Percentiles rank a stretch among this genome's conserved stretches.
phyloP scores from a whole-genome alignment of 495 filamentous ascomycete genomes.

The Friedmanniomyces simplex region DNA sequence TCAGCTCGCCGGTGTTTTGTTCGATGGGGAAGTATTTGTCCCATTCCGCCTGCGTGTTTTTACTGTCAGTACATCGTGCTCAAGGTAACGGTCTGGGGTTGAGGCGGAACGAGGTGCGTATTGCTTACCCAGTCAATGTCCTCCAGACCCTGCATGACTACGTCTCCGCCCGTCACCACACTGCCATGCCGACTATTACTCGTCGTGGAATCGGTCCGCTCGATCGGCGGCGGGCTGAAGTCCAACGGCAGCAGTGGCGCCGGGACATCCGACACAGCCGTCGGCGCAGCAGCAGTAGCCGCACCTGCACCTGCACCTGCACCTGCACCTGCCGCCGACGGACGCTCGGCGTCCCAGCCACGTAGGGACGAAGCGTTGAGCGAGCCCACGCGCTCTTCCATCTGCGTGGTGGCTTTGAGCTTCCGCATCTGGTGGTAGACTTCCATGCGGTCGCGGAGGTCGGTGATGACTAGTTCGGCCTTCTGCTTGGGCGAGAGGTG shows the following conservation, averaged over 20 bases:
- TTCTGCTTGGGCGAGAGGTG: constrained; percentile 36
- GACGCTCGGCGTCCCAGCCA: not conserved
- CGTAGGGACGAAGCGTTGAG: not conserved
- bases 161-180: constrained; percentile 2
- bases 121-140: constrained; percentile 22
- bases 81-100: not conserved
- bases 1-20: constrained; percentile 18
- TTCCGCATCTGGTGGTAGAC: constrained; percentile 33
- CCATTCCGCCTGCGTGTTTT: constrained; percentile 15
- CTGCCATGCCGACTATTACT: constrained; percentile 6
- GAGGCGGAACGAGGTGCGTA: too few relatives aligned
- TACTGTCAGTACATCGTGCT: not conserved
- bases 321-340: not conserved
- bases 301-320: not conserved
- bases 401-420: constrained; percentile 28
- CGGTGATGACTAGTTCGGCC: constrained; percentile 32
- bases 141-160: constrained; percentile 10
- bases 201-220: not conserved
- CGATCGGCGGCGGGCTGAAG: constrained; percentile 16
- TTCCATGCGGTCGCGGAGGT: constrained; percentile 31
- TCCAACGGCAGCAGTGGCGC: not conserved
- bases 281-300: too few relatives aligned
- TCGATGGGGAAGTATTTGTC: constrained; percentile 20
- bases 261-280: not conserved
- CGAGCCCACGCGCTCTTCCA: constrained; percentile 20